These are phyloP conservation scores for Kodamaea sp. DNA, from an alignment of 1,139 yeast genomes.

Conservation along the genomic window DNA sequence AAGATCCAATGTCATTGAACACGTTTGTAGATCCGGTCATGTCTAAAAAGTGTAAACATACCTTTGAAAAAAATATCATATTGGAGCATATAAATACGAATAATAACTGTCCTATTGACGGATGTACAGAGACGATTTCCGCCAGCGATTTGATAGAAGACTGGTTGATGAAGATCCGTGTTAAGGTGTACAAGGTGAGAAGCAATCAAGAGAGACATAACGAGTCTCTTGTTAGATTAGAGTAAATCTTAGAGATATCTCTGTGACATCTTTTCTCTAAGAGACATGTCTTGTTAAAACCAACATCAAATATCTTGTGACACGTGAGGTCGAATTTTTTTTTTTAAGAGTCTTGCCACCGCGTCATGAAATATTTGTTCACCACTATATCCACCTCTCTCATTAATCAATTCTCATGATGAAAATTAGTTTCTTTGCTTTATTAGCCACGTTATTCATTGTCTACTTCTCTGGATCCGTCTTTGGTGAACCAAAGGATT, in stretches of 20 bases:
- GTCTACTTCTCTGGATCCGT: conserved; percentile 20
- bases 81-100: conserved; percentile 23
- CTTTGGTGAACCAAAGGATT: conserved; percentile 20
- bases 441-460: conserved; percentile 19
- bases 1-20: conserved; percentile 61
- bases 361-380: not conserved
- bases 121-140: conserved; percentile 35
- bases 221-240: conserved; percentile 9
- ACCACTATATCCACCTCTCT: not conserved
- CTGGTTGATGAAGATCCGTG: conserved; percentile 47
- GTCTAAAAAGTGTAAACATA: conserved; percentile 55
- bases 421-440: conserved; percentile 27
- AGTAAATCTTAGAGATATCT: no score
- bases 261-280: no score
- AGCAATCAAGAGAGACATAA: conserved; percentile 3
- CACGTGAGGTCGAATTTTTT: not conserved
- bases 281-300: no score
- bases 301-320: no score
- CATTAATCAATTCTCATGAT: conserved; percentile 17
- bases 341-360: not conserved
- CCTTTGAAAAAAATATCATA: conserved; percentile 51
- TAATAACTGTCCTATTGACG: conserved; percentile 44
- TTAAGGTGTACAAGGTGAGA: conserved; percentile 24
- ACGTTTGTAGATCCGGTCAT: conserved; percentile 51
- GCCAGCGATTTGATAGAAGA: conserved; percentile 39